phyloP scores from a whole-genome alignment of 371 early-diverging fungal genomes.

The Entomophthora muscae region DNA sequence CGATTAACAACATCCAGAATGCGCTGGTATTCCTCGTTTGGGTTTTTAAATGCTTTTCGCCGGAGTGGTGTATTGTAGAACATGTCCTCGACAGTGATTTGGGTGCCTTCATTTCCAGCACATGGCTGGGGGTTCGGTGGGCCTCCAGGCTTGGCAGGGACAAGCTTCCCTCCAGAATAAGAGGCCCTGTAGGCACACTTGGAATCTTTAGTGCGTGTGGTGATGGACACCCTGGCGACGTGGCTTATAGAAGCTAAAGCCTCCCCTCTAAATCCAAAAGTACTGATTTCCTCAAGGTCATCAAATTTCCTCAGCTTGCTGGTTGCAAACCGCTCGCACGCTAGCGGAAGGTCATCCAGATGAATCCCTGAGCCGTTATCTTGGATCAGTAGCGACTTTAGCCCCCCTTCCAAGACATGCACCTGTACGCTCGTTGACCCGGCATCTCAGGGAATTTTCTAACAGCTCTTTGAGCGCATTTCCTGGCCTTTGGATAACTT shows the following conservation, averaged over 20 bases:
- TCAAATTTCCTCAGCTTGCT: conserved; percentile 77
- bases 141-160: conserved; percentile 46
- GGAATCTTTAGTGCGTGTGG: conserved; percentile 59
- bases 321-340: conserved; percentile 92
- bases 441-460: conserved; percentile 96
- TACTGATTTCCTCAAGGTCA: conserved; percentile 72
- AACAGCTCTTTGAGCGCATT: conserved; percentile 95
- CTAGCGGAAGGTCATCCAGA: conserved; percentile 58
- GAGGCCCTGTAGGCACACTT: conserved; percentile 67
- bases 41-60: conserved; percentile 55
- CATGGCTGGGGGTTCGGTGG: conserved; percentile 65
- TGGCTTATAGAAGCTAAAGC: conserved; percentile 94
- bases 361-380: conserved; percentile 96
- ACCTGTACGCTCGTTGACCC: conserved; percentile 71
- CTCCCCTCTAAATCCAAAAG: conserved; percentile 97
- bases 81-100: conserved; percentile 77
- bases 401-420: conserved; percentile 65
- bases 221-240: conserved; percentile 79
- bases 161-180: conserved; percentile 69
- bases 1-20: conserved; percentile 71
- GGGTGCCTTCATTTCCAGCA: conserved; percentile 86
- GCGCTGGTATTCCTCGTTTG: conserved; percentile 69
- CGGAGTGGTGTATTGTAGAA: conserved; percentile 81
- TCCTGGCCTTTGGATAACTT: conserved; percentile 85
- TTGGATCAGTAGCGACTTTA: conserved; percentile 80